Percentiles rank a stretch among this genome's conserved stretches.
phyloP scores from a whole-genome alignment of 306 rosid genomes.

The Cicer judaicum region DNA sequence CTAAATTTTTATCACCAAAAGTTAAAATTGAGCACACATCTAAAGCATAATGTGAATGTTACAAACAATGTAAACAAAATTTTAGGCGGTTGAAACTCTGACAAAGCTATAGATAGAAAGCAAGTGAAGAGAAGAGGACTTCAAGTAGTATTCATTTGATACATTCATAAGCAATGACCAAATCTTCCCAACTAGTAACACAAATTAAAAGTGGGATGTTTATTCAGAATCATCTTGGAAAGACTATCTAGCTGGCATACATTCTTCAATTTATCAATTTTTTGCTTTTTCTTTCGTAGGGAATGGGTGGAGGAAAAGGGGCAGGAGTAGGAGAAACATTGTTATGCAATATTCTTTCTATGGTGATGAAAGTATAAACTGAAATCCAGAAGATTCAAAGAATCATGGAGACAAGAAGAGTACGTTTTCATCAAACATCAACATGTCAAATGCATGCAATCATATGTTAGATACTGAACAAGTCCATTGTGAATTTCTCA shows the following conservation, averaged over 20 bases:
- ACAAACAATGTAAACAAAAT: neutral
- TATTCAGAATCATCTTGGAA: neutral
- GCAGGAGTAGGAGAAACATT: too few relatives aligned
- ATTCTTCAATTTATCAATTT: neutral
- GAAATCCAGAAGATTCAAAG: constrained; percentile 4
- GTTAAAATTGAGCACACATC: constrained; percentile 1
- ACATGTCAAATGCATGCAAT: constrained; percentile 20
- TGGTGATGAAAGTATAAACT: constrained; percentile 16
- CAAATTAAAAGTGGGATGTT: too few relatives aligned
- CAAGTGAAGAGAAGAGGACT: neutral
- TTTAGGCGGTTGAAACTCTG: neutral
- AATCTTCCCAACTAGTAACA: too few relatives aligned
- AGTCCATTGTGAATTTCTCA: neutral
- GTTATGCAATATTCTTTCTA: neutral
- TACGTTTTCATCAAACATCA: constrained; percentile 10
- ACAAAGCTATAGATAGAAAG: neutral
- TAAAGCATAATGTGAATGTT: neutral
- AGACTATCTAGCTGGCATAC: neutral
- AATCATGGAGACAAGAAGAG: constrained; percentile 6
- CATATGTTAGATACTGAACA: neutral
- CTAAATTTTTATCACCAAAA: too few relatives aligned
- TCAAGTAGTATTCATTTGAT: constrained; percentile 5
- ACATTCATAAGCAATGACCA: neutral
- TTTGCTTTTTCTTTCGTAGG: too few relatives aligned
- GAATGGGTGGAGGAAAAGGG: too few relatives aligned